Conservation (phyloP, 108 stramenopile genomes). For the Licmophora abbreviata region DNA sequence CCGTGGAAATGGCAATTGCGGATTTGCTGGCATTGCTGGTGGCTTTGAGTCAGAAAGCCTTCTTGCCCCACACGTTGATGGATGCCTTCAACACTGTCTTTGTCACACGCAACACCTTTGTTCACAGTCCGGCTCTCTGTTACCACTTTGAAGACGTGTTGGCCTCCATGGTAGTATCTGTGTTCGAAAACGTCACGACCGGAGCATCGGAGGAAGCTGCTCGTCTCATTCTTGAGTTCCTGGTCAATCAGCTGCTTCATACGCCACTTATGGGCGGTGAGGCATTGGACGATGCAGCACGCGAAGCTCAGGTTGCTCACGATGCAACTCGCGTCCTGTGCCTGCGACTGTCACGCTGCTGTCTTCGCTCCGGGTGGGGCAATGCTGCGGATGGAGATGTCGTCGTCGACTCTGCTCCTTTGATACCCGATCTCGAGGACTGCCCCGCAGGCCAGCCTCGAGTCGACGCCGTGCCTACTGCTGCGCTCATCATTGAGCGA, state of each 20-base stretch:
- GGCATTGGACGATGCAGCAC: conserved; percentile 25
- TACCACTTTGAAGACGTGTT: conserved; percentile 82
- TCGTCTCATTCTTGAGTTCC: conserved; percentile 55
- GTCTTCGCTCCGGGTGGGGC: conserved; percentile 40
- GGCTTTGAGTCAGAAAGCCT: conserved; percentile 20
- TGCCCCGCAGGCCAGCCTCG: no score
- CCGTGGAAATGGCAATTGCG: conserved; percentile 87
- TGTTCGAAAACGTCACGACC: conserved; percentile 38
- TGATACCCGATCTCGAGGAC: no score
- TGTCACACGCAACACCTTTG: conserved; percentile 72
- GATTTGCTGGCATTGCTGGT: conserved; percentile 68
- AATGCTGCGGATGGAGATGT: neutral
- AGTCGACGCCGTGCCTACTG: conserved; percentile 7
- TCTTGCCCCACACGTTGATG: conserved; percentile 24
- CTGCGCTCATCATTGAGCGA: conserved; percentile 11
- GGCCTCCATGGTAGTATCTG: conserved; percentile 37
- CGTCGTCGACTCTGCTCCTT: no score
- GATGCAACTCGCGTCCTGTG: conserved; percentile 68
- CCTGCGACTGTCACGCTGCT: conserved; percentile 56
- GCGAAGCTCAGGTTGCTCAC: conserved; percentile 40
- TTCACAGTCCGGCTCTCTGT: conserved; percentile 68
- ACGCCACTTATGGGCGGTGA: conserved; percentile 36
- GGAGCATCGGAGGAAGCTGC: conserved; percentile 12
- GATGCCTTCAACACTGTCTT: conserved; percentile 79
- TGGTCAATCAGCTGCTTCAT: conserved; percentile 63